Evolutionary conservation across 768 basidiomycete genomes (phyloP).

Genomic region (Boletus patriciae): DNA sequence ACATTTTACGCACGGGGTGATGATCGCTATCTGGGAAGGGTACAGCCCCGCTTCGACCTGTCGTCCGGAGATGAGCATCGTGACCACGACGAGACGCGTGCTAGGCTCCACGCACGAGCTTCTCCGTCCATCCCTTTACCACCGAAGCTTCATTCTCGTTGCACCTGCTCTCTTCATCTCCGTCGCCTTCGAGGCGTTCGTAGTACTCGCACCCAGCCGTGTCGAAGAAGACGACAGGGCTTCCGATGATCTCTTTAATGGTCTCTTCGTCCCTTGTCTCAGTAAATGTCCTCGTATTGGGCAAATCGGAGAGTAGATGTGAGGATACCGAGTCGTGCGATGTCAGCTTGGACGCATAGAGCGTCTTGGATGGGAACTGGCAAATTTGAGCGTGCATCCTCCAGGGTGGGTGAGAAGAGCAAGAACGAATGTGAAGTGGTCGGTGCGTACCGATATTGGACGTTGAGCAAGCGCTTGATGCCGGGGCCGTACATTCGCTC

Average conservation of each 20-base stretch:
- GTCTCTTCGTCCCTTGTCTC: constrained; percentile 57
- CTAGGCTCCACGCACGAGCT: constrained; percentile 52
- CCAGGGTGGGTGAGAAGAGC: background rate
- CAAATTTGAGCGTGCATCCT: constrained; percentile 92
- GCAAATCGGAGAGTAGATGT: constrained; percentile 71
- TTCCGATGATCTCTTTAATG: constrained; percentile 66
- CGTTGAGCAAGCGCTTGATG: constrained; percentile 83
- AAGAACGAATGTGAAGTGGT: background rate
- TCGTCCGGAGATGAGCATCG: background rate
- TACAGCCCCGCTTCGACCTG: constrained; percentile 62
- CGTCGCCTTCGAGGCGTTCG: constrained; percentile 73
- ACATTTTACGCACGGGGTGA: constrained; percentile 67
- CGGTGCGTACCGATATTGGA: constrained; percentile 77
- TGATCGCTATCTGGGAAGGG: constrained; percentile 77
- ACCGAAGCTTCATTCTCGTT: constrained; percentile 95
- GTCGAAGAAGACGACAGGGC: constrained; percentile 89
- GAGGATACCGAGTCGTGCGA: constrained; percentile 70
- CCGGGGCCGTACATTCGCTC: constrained; percentile 82
- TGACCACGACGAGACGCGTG: no score
- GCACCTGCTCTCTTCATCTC: constrained; percentile 86
- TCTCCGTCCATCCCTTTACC: constrained; percentile 79
- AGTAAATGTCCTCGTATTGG: constrained; percentile 43
- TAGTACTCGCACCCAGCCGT: constrained; percentile 94
- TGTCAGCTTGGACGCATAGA: constrained; percentile 71
- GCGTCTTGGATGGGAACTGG: constrained; percentile 76